Evolutionary conservation across 1,284 basidiomycete species (phyloP).

Genomic region (Phylloporus sp.): DNA sequence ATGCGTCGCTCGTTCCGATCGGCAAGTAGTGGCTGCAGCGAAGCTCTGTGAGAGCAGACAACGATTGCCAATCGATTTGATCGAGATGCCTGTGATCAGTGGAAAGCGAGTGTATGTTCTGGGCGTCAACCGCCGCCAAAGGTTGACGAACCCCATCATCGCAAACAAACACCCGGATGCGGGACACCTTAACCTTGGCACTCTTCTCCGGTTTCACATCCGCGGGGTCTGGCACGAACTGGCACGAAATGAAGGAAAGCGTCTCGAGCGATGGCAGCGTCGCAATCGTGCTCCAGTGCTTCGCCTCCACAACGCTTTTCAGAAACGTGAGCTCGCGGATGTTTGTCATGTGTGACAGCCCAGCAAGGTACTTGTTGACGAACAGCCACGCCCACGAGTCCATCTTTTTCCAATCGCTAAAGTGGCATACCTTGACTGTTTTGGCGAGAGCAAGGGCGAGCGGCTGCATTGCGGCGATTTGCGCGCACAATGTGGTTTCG

Average conservation of each 20-base stretch:
- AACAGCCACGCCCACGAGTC: conserved; percentile 3
- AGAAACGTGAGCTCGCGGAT: conserved; percentile 18
- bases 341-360: conserved; percentile 24
- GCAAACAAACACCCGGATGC: not conserved
- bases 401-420: not conserved
- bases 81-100: not conserved
- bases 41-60: conserved; percentile 7
- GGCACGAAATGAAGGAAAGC: conserved; percentile 13
- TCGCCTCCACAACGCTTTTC: conserved; percentile 4
- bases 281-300: conserved; percentile 18
- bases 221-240: not conserved
- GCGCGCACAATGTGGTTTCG: conserved; percentile 13
- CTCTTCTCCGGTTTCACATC: conserved; percentile 17
- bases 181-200: conserved; percentile 9
- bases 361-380: not conserved
- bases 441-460: conserved; percentile 25
- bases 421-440: conserved; percentile 17
- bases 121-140: conserved; percentile 3
- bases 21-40: not conserved
- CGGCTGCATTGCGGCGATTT: conserved; percentile 14
- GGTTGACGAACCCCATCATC: not conserved
- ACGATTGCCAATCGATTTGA: not conserved
- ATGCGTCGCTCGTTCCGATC: not conserved
- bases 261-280: conserved; percentile 16
- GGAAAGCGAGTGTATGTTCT: not conserved